Evolutionary conservation across 2,329 filamentous ascomycete genomes (phyloP).

Genomic region (Proliferodiscus dingleyae): DNA sequence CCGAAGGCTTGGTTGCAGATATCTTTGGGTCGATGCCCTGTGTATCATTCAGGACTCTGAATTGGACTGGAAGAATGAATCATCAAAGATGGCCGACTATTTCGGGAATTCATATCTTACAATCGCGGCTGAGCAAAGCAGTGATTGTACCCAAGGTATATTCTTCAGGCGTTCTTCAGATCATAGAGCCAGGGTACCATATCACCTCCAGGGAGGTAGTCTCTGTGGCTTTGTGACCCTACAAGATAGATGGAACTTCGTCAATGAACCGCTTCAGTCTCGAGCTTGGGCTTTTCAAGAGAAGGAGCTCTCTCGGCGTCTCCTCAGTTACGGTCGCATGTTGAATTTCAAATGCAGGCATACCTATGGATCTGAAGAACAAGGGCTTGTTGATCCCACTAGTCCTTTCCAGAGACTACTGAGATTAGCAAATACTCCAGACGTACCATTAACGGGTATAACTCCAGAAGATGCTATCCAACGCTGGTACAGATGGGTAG

Average conservation of each 20-base stretch:
- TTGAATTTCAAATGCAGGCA: not conserved
- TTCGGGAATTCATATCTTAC: not conserved
- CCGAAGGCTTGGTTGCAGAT: slow-evolving; percentile 7
- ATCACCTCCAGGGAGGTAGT: not conserved
- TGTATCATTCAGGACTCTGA: slow-evolving; percentile 16
- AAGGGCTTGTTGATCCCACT: too few species aligned
- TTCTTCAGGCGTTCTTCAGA: not conserved
- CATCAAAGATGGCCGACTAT: not conserved
- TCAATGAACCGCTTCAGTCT: not conserved
- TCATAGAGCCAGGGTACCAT: not conserved
- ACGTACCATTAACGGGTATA: not conserved
- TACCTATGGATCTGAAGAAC: too few species aligned
- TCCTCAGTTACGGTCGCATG: not conserved
- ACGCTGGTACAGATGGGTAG: not conserved
- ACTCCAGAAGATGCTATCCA: not conserved
- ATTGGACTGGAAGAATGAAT: not conserved
- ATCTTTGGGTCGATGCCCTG: slow-evolving; percentile 18
- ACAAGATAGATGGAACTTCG: not conserved
- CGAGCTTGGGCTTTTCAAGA: not conserved
- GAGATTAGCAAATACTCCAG: too few species aligned
- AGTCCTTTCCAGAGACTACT: too few species aligned
- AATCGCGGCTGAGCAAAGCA: not conserved
- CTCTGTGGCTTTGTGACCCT: not conserved
- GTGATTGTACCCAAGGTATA: not conserved
- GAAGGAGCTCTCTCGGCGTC: not conserved